Percentiles rank a stretch among this genome's conserved stretches.
These are phyloP conservation scores for Globomyces pollinis-pini DNA, from an alignment of 192 early-diverging fungal species.

Conservation along the genomic window DNA sequence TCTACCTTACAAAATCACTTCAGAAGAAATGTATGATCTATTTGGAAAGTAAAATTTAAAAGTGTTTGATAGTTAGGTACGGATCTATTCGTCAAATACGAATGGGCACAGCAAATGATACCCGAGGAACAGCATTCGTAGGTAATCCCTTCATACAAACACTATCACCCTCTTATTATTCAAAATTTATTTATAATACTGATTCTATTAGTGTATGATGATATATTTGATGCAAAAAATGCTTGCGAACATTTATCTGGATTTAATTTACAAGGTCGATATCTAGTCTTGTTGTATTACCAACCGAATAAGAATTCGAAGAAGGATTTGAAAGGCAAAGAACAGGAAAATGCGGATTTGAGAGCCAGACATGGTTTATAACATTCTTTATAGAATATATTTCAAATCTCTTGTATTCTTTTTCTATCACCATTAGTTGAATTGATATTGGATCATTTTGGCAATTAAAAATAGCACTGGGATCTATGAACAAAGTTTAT, in stretches of 20 bases:
- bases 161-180: not conserved
- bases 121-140: constrained; percentile 92
- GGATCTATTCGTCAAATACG: constrained; percentile 91
- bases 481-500: too few relatives aligned
- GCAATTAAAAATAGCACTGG: too few relatives aligned
- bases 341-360: too few relatives aligned
- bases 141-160: constrained; percentile 14
- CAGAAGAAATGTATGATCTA: constrained; percentile 95
- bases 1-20: constrained; percentile 92
- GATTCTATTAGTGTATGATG: constrained; percentile 86
- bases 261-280: constrained; percentile 91
- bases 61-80: too few relatives aligned
- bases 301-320: constrained; percentile 72
- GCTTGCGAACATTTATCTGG: constrained; percentile 94
- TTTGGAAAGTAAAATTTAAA: too few relatives aligned
- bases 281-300: constrained; percentile 91
- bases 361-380: too few relatives aligned
- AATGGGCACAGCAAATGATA: constrained; percentile 75
- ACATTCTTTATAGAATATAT: too few relatives aligned
- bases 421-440: too few relatives aligned
- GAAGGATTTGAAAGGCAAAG: too few relatives aligned
- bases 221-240: constrained; percentile 95
- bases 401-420: too few relatives aligned
- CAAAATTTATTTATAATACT: not conserved
- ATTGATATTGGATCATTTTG: too few relatives aligned